These are phyloP conservation scores for Pleurostoma richardsiae DNA, from an alignment of 2,329 filamentous ascomycete genomes.

Conservation along the genomic window DNA sequence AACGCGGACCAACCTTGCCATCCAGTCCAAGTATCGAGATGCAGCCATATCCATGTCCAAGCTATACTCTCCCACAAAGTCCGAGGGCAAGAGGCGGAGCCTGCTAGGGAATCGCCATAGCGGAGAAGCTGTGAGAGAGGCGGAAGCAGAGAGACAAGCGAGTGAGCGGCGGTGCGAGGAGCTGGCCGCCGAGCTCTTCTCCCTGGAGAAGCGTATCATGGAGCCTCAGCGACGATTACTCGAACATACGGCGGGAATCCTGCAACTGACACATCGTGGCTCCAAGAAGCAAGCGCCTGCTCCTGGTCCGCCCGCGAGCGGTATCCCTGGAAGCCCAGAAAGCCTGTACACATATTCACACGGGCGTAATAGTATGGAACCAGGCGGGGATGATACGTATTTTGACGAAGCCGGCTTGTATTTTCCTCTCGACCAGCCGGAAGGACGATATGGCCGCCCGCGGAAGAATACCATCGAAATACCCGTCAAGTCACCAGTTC, in stretches of 20 bases:
- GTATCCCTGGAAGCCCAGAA: constrained; percentile 69
- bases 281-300: constrained; percentile 46
- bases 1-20: constrained; percentile 73
- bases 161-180: constrained; percentile 83
- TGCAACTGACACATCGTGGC: constrained; percentile 83
- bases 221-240: constrained; percentile 71
- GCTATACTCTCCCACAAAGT: constrained; percentile 56
- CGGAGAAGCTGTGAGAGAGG: constrained; percentile 48
- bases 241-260: constrained; percentile 85
- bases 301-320: constrained; percentile 38
- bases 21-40: constrained; percentile 93
- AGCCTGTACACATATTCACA: constrained; percentile 68
- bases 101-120: constrained; percentile 44
- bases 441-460: constrained; percentile 31
- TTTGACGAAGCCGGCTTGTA: constrained; percentile 79
- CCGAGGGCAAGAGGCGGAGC: constrained; percentile 42
- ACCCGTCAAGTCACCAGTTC: constrained; percentile 51
- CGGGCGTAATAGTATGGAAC: constrained; percentile 53
- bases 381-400: constrained; percentile 49
- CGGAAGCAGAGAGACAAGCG: constrained; percentile 68
- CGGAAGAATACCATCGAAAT: constrained; percentile 48
- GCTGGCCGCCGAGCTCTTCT: constrained; percentile 73
- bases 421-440: constrained; percentile 60
- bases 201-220: constrained; percentile 71
- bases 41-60: constrained; percentile 82